These are phyloP conservation scores for Drosera capensis DNA, from an alignment of 148 eudicot genomes.

Conservation along the genomic window DNA sequence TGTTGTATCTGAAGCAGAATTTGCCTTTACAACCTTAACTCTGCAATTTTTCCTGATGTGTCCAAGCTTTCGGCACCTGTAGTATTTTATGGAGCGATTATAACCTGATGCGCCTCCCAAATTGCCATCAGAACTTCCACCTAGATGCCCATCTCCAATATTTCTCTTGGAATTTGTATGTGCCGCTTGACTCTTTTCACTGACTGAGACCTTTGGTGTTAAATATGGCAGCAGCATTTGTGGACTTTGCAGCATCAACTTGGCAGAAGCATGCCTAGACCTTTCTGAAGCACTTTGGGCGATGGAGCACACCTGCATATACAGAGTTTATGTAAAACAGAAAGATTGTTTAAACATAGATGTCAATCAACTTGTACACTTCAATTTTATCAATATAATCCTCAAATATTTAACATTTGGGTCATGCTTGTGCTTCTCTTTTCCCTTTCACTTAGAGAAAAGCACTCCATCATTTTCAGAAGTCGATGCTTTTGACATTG, in stretches of 20 bases:
- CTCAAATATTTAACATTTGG: too few relatives aligned
- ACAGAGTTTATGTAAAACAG: too few relatives aligned
- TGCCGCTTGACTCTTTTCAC: too few relatives aligned
- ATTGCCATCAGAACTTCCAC: neutral
- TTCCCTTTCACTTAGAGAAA: conserved; percentile 7
- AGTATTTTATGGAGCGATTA: conserved; percentile 4
- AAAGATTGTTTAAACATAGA: too few relatives aligned
- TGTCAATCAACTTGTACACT: too few relatives aligned
- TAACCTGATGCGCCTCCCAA: neutral
- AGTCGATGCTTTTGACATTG: conserved; percentile 4
- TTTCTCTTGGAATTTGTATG: neutral
- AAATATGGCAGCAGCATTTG: too few relatives aligned
- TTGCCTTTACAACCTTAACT: conserved; percentile 7
- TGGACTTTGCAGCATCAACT: too few relatives aligned
- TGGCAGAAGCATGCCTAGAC: too few relatives aligned
- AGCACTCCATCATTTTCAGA: conserved; percentile 3
- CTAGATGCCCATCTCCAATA: neutral
- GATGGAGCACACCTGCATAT: too few relatives aligned
- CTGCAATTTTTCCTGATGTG: conserved; percentile 9
- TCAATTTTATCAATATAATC: too few relatives aligned
- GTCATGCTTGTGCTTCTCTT: neutral
- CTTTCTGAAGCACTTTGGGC: too few relatives aligned
- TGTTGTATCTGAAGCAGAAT: conserved; percentile 1
- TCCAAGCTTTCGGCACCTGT: conserved; percentile 9
- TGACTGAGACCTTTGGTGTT: too few relatives aligned